These are phyloP conservation scores for Zygoascus tannicola DNA, from an alignment of 805 yeast genomes.

Conservation along the genomic window DNA sequence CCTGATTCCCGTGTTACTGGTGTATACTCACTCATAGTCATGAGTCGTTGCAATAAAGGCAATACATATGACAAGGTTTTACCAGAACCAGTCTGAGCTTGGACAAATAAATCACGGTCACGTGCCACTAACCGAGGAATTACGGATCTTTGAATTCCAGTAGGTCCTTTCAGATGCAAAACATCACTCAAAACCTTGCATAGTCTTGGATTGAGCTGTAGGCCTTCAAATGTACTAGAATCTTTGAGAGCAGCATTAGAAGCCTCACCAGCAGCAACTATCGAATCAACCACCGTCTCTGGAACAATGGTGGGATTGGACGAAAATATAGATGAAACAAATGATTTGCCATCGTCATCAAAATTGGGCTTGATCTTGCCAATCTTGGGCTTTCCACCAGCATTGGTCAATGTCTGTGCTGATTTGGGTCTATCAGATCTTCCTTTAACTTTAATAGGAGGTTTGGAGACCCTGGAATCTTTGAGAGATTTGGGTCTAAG, in stretches of 20 bases:
- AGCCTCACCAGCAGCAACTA: conserved; percentile 36
- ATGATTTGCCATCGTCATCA: conserved; percentile 13
- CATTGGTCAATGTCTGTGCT: not conserved
- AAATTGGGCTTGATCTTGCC: conserved; percentile 6
- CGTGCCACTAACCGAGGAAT: conserved; percentile 48
- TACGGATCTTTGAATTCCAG: conserved; percentile 76
- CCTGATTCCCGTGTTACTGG: conserved; percentile 63
- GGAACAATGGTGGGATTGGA: conserved; percentile 1
- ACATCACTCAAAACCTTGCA: conserved; percentile 45
- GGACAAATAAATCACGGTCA: conserved; percentile 67
- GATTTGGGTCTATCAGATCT: conserved; percentile 4
- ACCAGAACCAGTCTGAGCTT: conserved; percentile 98
- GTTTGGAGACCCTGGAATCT: too few species aligned
- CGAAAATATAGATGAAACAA: conserved; percentile 14
- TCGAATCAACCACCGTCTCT: not conserved
- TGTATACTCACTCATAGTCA: conserved; percentile 39
- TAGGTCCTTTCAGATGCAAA: conserved; percentile 49
- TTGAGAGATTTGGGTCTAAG: not conserved
- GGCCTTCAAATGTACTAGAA: conserved; percentile 56
- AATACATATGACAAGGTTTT: conserved; percentile 81
- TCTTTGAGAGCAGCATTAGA: conserved; percentile 84
- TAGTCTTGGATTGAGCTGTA: conserved; percentile 55
- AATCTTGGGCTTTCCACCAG: too few species aligned
- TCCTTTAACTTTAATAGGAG: not conserved
- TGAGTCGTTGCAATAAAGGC: conserved; percentile 69